Conservation (phyloP, 148 eudicot species). For the Rhododendron ovatum region DNA sequence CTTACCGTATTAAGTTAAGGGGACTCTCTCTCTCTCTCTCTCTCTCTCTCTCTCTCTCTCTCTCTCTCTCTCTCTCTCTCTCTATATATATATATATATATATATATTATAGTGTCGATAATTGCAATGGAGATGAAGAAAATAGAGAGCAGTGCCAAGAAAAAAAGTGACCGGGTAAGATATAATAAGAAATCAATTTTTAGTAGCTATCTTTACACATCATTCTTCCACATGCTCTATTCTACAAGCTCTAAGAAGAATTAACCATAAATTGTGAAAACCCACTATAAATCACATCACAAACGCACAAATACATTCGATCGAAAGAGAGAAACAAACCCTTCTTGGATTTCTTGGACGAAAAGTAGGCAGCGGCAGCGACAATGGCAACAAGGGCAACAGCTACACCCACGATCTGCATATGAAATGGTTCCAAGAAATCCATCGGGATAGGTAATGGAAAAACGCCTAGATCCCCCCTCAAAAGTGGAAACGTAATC, state of each 20-base stretch:
- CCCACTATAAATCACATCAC: not conserved
- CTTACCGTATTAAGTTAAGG: too few relatives aligned
- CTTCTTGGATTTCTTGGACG: constrained; percentile 58
- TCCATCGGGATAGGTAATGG: constrained; percentile 39
- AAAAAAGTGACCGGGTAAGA: not conserved
- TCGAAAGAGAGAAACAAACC: constrained; percentile 29
- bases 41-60: too few relatives aligned
- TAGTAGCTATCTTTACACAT: not conserved
- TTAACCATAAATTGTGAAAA: not conserved
- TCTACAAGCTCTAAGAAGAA: not conserved
- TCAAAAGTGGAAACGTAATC: not conserved
- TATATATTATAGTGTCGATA: too few relatives aligned
- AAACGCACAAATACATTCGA: not conserved
- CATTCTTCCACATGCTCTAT: not conserved
- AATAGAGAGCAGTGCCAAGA: too few relatives aligned
- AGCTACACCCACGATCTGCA: constrained; percentile 58
- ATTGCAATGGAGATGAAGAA: not conserved
- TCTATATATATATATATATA: too few relatives aligned
- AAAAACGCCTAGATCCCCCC: not conserved
- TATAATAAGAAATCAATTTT: not conserved
- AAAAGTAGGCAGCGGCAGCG: constrained; percentile 42
- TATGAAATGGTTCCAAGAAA: constrained; percentile 40
- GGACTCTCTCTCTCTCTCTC: too few relatives aligned
- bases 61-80: too few relatives aligned
- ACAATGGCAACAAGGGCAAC: constrained; percentile 61